These are phyloP conservation scores for Zychaea mexicana DNA, from an alignment of 371 early-diverging fungal genomes.

Conservation along the genomic window DNA sequence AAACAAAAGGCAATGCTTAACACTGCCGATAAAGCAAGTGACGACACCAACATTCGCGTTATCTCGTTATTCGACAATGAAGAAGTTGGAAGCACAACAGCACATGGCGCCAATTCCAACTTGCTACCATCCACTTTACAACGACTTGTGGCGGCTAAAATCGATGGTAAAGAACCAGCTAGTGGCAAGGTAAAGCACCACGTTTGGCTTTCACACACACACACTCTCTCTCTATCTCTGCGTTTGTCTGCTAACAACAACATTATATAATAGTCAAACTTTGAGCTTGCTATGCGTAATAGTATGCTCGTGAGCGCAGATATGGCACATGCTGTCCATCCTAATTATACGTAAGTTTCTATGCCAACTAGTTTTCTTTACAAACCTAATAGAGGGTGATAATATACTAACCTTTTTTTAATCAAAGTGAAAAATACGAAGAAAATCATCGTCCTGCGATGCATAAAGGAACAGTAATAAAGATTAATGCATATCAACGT, in stretches of 20 bases:
- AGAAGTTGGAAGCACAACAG: slow-evolving; percentile 95
- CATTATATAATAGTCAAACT: slow-evolving; percentile 28
- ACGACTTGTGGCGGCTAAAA: slow-evolving; percentile 53
- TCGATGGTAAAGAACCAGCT: slow-evolving; percentile 19
- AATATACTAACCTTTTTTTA: not conserved
- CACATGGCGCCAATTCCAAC: slow-evolving; percentile 94
- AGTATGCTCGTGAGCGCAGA: slow-evolving; percentile 91
- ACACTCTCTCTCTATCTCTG: too few relatives aligned
- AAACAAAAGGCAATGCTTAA: not conserved
- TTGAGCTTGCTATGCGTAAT: slow-evolving; percentile 84
- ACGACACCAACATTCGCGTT: slow-evolving; percentile 82
- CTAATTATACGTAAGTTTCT: slow-evolving; percentile 68
- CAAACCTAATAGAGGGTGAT: not conserved
- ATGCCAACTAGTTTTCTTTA: too few relatives aligned
- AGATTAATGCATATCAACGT: slow-evolving; percentile 94
- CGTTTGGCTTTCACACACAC: too few relatives aligned
- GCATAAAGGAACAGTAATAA: slow-evolving; percentile 95
- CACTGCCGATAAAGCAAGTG: slow-evolving; percentile 48
- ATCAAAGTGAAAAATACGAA: slow-evolving; percentile 75
- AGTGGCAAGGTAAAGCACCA: not conserved
- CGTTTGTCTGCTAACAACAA: too few relatives aligned
- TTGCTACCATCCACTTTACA: slow-evolving; percentile 77
- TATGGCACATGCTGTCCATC: slow-evolving; percentile 95
- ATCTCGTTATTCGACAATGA: slow-evolving; percentile 96
- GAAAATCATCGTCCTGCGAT: slow-evolving; percentile 90